Evolutionary conservation across 1,139 yeast genomes (phyloP).

Genomic region (Petasospora rhodanensis): DNA sequence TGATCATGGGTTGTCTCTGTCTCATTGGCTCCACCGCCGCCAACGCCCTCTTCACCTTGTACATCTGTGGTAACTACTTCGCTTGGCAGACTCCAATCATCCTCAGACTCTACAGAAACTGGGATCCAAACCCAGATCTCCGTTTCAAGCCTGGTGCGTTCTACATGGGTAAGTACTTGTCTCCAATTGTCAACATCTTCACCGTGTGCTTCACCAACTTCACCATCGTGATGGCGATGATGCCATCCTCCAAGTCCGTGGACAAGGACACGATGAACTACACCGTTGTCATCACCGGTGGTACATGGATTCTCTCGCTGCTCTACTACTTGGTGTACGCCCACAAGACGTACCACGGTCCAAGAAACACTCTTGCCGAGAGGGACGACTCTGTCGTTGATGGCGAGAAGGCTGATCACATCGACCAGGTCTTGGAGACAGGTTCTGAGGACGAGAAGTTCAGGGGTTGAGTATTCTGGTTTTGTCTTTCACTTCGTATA

Average conservation of each 20-base stretch:
- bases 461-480: no score
- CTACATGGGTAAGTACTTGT: constrained; percentile 47
- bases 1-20: constrained; percentile 48
- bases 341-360: constrained; percentile 15
- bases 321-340: constrained; percentile 34
- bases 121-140: constrained; percentile 34
- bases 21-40: constrained; percentile 55
- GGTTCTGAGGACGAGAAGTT: constrained; percentile 11
- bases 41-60: constrained; percentile 49
- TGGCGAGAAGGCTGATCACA: constrained; percentile 8
- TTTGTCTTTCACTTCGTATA: no score
- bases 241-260: constrained; percentile 42
- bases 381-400: constrained; percentile 1
- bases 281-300: constrained; percentile 51
- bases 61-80: constrained; percentile 51
- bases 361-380: constrained; percentile 16
- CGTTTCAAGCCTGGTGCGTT: constrained; percentile 62
- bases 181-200: constrained; percentile 36
- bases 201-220: constrained; percentile 31
- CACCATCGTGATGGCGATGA: constrained; percentile 43
- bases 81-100: constrained; percentile 55
- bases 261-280: constrained; percentile 50
- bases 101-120: constrained; percentile 32
- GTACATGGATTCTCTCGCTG: constrained; percentile 43
- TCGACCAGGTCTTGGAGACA: constrained; percentile 11